Evolutionary conservation across 352 stramenopile species (phyloP), one percentile per base, ranked within the genome.

Genomic region (Sclerospora graminicola): DNA sequence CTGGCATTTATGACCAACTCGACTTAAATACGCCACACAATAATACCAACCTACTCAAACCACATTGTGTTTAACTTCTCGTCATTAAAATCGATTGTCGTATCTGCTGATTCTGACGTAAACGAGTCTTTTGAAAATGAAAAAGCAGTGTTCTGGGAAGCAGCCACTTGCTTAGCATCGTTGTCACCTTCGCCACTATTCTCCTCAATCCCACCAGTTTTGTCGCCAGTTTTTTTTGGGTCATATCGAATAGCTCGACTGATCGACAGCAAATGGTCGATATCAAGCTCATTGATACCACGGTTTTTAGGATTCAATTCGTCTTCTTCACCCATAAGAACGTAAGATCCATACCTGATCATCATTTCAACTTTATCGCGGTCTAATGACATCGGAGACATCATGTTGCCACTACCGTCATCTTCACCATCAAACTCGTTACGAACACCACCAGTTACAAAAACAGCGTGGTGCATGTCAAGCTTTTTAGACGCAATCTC

Each of bases 351-450:
- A 49, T 97, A 94, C 11, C 82, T 84, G 54, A 98, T 98, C 54
- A 99, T 94, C 54, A 99, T 90, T 45, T 98, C 85, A 41, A 99
- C 96, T 77, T 99, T 98, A 51, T 99, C 95, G 46, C 97, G 88
- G 51, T 97, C 92, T 38, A 94, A 62, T 14, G 88, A 94, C 69
- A 95, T 95, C 29, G 95, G 61, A 33, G 84, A 92, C 73, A 90
- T 88, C 75, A 91, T 94, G 53, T 89, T 92, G 21, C 82, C 69
- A 23, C 89, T 84, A 59, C 89, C 89, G 31, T 96, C 89, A 40
- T 98, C 88, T 45, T 97, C 88, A 48, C 94, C 85, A 34, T 95
- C 89, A 53, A 98, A 98, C 38, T 94, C 82, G 31, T 94, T 94
- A 13, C 82, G 80, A 26, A 94, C 80, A 49, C 82, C 82, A 34